Evolutionary conservation across 2,329 filamentous ascomycete species (phyloP).

Genomic region (Aaosphaeria pasadenensis): DNA sequence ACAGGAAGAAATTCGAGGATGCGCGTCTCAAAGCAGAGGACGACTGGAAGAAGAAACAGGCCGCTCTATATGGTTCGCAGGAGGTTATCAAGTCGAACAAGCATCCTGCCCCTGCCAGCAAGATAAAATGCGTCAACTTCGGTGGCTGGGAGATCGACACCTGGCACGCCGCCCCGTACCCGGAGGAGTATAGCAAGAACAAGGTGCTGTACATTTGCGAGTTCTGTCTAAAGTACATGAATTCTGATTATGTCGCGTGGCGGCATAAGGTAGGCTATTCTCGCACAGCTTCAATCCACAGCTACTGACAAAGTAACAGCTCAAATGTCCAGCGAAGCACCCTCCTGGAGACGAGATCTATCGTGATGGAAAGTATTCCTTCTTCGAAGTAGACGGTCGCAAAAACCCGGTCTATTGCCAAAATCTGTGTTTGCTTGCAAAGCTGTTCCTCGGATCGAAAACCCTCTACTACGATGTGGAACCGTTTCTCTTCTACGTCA

Average conservation of each 20-base stretch:
- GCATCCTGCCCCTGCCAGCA: slow-evolving; percentile 79
- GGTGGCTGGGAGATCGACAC: slow-evolving; percentile 98
- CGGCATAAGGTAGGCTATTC: slow-evolving; percentile 66
- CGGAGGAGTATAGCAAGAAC: slow-evolving; percentile 96
- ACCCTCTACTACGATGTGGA: slow-evolving; percentile 98
- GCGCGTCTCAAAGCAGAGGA: slow-evolving; percentile 89
- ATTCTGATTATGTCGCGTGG: slow-evolving; percentile 97
- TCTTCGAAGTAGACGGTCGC: slow-evolving; percentile 96
- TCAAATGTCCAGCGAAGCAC: slow-evolving; percentile 92
- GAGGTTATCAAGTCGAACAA: slow-evolving; percentile 58
- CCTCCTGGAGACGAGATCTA: slow-evolving; percentile 98
- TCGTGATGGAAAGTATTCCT: slow-evolving; percentile 82
- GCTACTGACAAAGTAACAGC: slow-evolving; percentile 29
- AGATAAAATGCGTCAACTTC: slow-evolving; percentile 98
- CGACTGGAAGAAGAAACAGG: slow-evolving; percentile 73
- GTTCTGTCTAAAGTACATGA: slow-evolving; percentile 99
- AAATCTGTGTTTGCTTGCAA: slow-evolving; percentile 91
- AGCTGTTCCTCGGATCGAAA: slow-evolving; percentile 97
- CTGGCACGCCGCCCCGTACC: slow-evolving; percentile 97
- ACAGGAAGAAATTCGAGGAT: slow-evolving; percentile 83
- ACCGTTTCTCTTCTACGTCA: slow-evolving; percentile 94
- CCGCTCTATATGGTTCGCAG: slow-evolving; percentile 64
- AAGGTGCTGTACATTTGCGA: slow-evolving; percentile 98
- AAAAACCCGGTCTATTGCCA: slow-evolving; percentile 99
- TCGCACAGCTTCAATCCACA: background rate